Base-by-base conservation (phyloP, 1,139 yeast species). In the Meyerozyma elateridarum region DNA sequence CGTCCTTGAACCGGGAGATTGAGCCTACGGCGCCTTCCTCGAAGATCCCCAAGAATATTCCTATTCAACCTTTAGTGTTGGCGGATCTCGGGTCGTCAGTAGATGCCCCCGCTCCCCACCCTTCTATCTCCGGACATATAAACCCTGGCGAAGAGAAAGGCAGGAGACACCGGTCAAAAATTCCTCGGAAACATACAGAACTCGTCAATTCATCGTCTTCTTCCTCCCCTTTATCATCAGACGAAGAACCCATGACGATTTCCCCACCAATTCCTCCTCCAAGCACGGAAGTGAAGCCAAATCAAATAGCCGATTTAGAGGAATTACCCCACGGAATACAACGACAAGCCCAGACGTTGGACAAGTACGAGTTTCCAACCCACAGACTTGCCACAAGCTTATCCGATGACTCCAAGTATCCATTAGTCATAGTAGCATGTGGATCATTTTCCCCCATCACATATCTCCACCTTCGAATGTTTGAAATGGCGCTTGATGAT, bases 401-500 rank as follows among this genome's bases (percentile, higher is more conserved):
- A 51, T 63, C 76, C 38, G 94, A 88, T 48, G 78, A 84, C 36
- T 66, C 80, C 39, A 89, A 89, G 58, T 73, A 80, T 43, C 98
- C 99, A 1, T 68, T 91, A 43, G 96, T 91, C 11, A 74, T 91
- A 36, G 97, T 91, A 18, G 97, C 98, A 2, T 91, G 98, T 59
- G 98, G 99, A 5, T 87, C 96, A 5, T 91, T 91, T 52, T 85
- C 95, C 1, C 99, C 99, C 22, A 79, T 91, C 34, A 91, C 98
- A 0, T 91, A 91, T 56, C 68, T 91, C 36, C 98, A 91, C 58
- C 63, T 91, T 51, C 73, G 99, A 39, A 91, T 91, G 97, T 91
- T 91, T 60, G 98, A 91, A 61, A 91, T 91, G 95, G 98, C 98
- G 0, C 64, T 91, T 48, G 98, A 91, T 57, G 79, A 94, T n/a